Conservation (phyloP, 106 monocot genomes). For the Dendrobium chrysotoxum region DNA sequence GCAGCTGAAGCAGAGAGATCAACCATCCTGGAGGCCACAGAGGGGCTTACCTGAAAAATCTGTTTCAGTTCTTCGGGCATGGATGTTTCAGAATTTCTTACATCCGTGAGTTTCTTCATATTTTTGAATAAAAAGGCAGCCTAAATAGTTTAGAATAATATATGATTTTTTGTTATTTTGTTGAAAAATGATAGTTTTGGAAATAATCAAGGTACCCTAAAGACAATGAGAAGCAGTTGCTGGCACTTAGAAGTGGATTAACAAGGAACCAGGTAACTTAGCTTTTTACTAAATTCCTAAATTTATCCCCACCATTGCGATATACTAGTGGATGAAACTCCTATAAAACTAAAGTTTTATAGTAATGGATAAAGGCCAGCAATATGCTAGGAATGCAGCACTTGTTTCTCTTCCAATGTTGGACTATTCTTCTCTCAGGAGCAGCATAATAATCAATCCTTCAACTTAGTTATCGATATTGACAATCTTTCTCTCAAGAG, state of each 20-base stretch:
- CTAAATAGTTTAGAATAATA: neutral
- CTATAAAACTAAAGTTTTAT: too few relatives aligned
- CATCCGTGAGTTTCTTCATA: conserved; percentile 52
- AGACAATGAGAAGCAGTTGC: conserved; percentile 69
- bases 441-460: too few relatives aligned
- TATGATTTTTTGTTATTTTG: neutral
- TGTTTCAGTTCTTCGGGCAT: conserved; percentile 57
- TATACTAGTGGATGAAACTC: too few relatives aligned
- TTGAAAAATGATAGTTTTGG: neutral
- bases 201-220: conserved; percentile 54
- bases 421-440: too few relatives aligned
- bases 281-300: too few relatives aligned
- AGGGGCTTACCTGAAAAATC: conserved; percentile 83
- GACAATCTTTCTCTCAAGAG: too few relatives aligned
- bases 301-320: too few relatives aligned
- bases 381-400: neutral
- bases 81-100: conserved; percentile 85
- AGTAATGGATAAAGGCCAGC: neutral
- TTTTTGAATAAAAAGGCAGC: neutral
- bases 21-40: conserved; percentile 71
- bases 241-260: conserved; percentile 67
- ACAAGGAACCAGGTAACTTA: conserved; percentile 62
- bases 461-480: too few relatives aligned
- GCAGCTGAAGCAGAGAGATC: conserved; percentile 16
- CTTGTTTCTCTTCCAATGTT: too few relatives aligned